Evolutionary conservation across 148 eudicot genomes (phyloP).

Genomic region (Vaccinium myrtillus): DNA sequence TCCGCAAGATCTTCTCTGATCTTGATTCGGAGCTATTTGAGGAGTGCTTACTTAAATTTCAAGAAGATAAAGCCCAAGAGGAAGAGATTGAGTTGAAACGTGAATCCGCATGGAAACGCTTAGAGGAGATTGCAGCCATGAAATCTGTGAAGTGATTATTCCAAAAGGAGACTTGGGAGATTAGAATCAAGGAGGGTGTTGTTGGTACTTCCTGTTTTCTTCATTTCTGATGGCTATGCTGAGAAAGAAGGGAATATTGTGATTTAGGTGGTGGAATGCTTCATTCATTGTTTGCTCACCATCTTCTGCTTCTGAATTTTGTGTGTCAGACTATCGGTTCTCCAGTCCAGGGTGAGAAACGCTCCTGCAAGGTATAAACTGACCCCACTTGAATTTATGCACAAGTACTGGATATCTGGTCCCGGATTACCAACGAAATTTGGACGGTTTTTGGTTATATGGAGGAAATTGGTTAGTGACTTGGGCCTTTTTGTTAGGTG

Average conservation of each 20-base stretch:
- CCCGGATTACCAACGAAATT: slow-evolving; percentile 3
- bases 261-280: slow-evolving; percentile 12
- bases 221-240: slow-evolving; percentile 2
- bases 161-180: slow-evolving; percentile 22
- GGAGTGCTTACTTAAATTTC: slow-evolving; percentile 39
- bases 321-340: neutral
- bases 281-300: slow-evolving; percentile 15
- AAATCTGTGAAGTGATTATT: slow-evolving; percentile 32
- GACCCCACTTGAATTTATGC: neutral
- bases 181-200: neutral
- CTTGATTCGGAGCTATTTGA: slow-evolving; percentile 42
- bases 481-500: slow-evolving; percentile 6
- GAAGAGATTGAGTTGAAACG: slow-evolving; percentile 28
- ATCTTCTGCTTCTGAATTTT: slow-evolving; percentile 11
- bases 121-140: slow-evolving; percentile 48
- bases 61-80: slow-evolving; percentile 31
- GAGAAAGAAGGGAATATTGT: slow-evolving; percentile 1
- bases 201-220: neutral
- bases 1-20: slow-evolving; percentile 43
- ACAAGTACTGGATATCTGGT: slow-evolving; percentile 17
- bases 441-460: slow-evolving; percentile 1
- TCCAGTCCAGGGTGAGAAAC: neutral
- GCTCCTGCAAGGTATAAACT: neutral
- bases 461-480: slow-evolving; percentile 15
- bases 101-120: slow-evolving; percentile 42